Evolutionary conservation across 345 rosid species (phyloP), one percentile per base, ranked within the genome.

Genomic region (Syzygium jambos): DNA sequence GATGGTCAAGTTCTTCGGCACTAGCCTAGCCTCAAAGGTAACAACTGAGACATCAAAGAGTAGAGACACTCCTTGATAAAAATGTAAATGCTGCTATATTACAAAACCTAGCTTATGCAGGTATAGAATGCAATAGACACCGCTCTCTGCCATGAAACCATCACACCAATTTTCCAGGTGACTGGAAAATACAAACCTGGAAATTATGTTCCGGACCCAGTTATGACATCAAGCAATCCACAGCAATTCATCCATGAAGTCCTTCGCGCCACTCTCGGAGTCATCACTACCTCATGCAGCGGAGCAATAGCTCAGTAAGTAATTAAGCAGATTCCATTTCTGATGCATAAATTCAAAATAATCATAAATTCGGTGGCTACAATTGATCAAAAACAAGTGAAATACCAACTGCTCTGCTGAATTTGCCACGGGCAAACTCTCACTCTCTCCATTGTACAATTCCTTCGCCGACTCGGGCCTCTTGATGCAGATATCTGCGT

Each of bases 171-270:
- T 55, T 55, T 55, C 59, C 59, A 22, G 59, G 27, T 22, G 11
- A 55, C 59, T 8, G 11, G 59, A 8, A 23, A 56, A 23, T 25
- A 9, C 4, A 23, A 46, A 46, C 84, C 51, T 23, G 13, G 89
- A 86, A 90, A 90, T 93, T 93, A 95, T 93, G 92, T 87, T 73
- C 89, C 85, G 78, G 95, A 92, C 51, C 93, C 93, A 29, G 93
- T 57, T 68, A 90, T 73, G 63, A 87, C 91, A 88, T 96, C 98
- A 89, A 95, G 91, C 93, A 96, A 90, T 88, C 98, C 98, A 85
- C 98, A 96, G 87, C 98, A 96, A 92, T 91, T 92, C 56, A 94
- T 87, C 91, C 93, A 92, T 21, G 92, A 93, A 65, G 95, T 93
- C 89, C 96, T 93, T 89, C 90, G 89, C 68, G 90, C 90, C 87